phyloP scores from a whole-genome alignment of 1,284 basidiomycete species.

The Pyrrhoderma lamaoense region DNA sequence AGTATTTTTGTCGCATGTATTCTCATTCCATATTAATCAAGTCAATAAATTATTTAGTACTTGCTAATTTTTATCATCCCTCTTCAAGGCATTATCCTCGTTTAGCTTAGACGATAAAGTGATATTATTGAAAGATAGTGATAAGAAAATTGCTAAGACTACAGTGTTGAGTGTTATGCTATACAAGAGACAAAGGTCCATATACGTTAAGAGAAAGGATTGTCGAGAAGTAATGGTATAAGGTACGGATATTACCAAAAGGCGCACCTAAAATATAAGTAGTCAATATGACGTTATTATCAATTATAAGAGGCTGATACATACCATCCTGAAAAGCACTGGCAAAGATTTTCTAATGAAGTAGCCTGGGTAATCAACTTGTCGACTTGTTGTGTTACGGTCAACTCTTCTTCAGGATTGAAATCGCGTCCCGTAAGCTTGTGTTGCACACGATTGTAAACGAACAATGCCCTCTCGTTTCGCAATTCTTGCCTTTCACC shows the following conservation, averaged over 20 bases:
- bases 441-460: slow-evolving; percentile 89
- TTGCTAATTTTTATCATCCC: too few species aligned
- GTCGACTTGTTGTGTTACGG: slow-evolving; percentile 78
- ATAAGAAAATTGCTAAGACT: background rate
- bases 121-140: background rate
- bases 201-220: background rate
- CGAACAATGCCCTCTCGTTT: slow-evolving; percentile 83
- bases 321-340: slow-evolving; percentile 94
- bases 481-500: slow-evolving; percentile 71
- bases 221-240: background rate
- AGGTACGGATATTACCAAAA: slow-evolving; percentile 12
- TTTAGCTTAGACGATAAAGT: too few species aligned
- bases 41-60: too few species aligned
- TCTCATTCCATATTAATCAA: too few species aligned
- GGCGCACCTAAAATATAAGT: slow-evolving; percentile 11
- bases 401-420: slow-evolving; percentile 70
- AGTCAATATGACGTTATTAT: background rate
- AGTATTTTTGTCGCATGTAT: too few species aligned
- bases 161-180: background rate
- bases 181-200: background rate
- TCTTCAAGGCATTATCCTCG: too few species aligned
- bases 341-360: slow-evolving; percentile 87
- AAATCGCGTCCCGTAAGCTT: slow-evolving; percentile 93
- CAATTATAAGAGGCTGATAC: slow-evolving; percentile 19
- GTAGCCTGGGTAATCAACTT: slow-evolving; percentile 89